Evolutionary conservation across 2,329 filamentous ascomycete species (phyloP).

Genomic region (Clonostachys sp.): DNA sequence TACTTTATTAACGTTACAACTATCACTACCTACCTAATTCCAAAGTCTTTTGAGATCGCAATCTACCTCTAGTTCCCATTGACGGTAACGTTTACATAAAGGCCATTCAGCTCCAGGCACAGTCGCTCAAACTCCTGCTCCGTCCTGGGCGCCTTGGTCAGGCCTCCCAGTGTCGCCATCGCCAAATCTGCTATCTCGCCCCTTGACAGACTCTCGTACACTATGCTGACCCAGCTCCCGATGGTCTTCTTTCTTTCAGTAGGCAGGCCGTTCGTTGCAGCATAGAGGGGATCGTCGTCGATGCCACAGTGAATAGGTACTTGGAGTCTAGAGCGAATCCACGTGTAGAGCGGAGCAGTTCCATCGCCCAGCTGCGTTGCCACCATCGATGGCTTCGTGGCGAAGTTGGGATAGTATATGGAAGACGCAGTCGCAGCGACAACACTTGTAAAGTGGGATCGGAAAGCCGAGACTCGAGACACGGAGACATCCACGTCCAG

Average conservation of each 20-base stretch:
- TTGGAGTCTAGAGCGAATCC: slow-evolving; percentile 17
- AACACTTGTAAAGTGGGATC: slow-evolving; percentile 8
- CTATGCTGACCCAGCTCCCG: slow-evolving; percentile 19
- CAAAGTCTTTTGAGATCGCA: too few relatives aligned
- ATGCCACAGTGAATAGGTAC: slow-evolving; percentile 22
- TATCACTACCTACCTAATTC: too few relatives aligned
- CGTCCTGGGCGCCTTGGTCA: slow-evolving; percentile 7
- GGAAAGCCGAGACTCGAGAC: slow-evolving; percentile 13
- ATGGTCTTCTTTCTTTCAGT: slow-evolving; percentile 21
- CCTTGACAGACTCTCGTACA: slow-evolving; percentile 21
- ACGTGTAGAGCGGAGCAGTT: slow-evolving; percentile 17
- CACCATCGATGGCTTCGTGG: slow-evolving; percentile 11
- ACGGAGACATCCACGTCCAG: slow-evolving; percentile 13
- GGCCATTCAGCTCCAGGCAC: slow-evolving; percentile 8
- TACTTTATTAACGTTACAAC: too few relatives aligned
- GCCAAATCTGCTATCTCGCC: slow-evolving; percentile 17
- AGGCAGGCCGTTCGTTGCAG: slow-evolving; percentile 9
- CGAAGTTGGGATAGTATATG: slow-evolving; percentile 18
- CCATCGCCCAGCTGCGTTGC: slow-evolving; percentile 20
- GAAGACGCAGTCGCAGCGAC: slow-evolving; percentile 10
- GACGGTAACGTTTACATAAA: background rate
- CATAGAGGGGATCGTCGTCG: slow-evolving; percentile 19
- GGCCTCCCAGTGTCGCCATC: slow-evolving; percentile 13
- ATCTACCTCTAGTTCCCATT: slow-evolving; percentile 2
- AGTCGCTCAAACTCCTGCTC: slow-evolving; percentile 12